Percentiles rank a stretch among this genome's conserved stretches.
These are phyloP conservation scores for Penicillium occitanis DNA, from an alignment of 2,329 filamentous ascomycete genomes.

Conservation along the genomic window DNA sequence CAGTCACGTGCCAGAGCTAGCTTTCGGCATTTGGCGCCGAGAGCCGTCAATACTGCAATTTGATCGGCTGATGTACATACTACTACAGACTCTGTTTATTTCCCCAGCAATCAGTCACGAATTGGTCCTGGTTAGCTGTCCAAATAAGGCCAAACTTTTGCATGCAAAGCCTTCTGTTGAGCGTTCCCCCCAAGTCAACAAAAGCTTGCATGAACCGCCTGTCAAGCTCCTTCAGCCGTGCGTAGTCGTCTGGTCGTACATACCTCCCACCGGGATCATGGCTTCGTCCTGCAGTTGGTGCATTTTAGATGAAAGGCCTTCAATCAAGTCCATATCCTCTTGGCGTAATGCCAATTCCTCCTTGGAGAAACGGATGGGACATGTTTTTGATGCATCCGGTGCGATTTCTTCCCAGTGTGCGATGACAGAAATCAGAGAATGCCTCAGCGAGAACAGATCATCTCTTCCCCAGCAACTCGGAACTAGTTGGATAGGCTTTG, in stretches of 20 bases:
- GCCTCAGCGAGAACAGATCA: constrained; percentile 25
- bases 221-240: constrained; percentile 21
- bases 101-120: neutral
- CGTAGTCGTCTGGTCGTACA: constrained; percentile 23
- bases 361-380: constrained; percentile 21
- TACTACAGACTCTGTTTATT: neutral
- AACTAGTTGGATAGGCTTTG: constrained; percentile 20
- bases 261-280: constrained; percentile 25
- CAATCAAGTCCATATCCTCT: constrained; percentile 23
- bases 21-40: neutral
- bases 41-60: neutral
- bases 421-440: constrained; percentile 23
- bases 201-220: constrained; percentile 23
- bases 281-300: constrained; percentile 24
- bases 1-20: constrained; percentile 1
- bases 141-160: constrained; percentile 24
- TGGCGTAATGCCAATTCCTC: constrained; percentile 23
- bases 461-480: constrained; percentile 24
- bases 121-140: neutral
- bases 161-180: constrained; percentile 23
- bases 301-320: constrained; percentile 23
- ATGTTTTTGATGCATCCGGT: neutral
- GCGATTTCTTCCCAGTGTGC: constrained; percentile 23
- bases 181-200: constrained; percentile 22
- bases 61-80: neutral